Base-by-base conservation (phyloP, 179 eudicot species). In the Heliamphora pulchella region DNA sequence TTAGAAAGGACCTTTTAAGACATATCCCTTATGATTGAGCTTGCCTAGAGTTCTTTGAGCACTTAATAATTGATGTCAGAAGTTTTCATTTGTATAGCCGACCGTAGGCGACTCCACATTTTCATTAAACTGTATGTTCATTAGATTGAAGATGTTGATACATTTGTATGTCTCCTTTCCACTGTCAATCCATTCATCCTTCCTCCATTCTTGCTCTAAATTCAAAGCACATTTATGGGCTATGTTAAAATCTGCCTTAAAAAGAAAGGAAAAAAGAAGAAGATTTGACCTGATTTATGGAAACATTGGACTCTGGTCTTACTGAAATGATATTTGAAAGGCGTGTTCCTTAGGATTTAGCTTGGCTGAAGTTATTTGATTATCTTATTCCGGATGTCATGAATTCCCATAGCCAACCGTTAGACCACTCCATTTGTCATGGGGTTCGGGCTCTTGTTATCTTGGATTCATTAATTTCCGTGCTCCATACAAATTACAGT, bases 71-170 rank as follows among this genome's bases (percentile, higher is more conserved):
- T n/a, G 13, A 41, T 11, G 51, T 14, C n/a, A 68, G 39, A 43
- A 41, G 41, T 68, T 43, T 17, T 48, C 46, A 15, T 2, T 69
- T n/a, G 7, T 69, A 15, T 48, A 50, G 6, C n/a, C 39, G 22
- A n/a, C 43, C 3, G 43, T 20, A 50, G 75, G 48, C 43, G 9
- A 39, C 75, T 71, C 43, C 50, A 9, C 7, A 50, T 50, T 58
- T 72, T 51, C 50, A 50, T 4, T 50, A 13, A 4, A 43, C 13
- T 18, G 9, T 10, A 20, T 18, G 8, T 50, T 51, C 7, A 18
- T 72, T 48, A 17, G 59, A 51, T 50, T 71, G 2, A 71, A 71
- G 75, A 54, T 71, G n/a, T 13, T n/a, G 4, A 71, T 71, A 48
- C 54, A 54, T 71, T 71, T 15, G 46, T 7, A 8, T 46, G 17